Evolutionary conservation across 306 rosid species (phyloP).

Genomic region (Castanea crenata): DNA sequence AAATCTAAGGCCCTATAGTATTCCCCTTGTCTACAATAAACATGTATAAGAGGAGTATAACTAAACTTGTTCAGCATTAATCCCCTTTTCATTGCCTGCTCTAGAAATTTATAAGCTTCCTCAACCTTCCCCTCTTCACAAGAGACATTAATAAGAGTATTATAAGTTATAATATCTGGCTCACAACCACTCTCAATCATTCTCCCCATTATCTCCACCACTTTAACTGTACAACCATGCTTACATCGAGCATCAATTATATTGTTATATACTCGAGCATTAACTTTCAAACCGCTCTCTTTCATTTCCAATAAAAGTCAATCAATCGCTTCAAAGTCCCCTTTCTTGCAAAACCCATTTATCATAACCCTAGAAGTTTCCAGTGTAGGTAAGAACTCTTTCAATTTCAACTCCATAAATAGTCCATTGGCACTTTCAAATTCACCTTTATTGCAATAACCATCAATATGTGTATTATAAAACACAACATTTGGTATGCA

Average conservation of each 20-base stretch:
- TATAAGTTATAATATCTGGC: slow-evolving; percentile 71
- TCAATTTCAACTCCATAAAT: slow-evolving; percentile 63
- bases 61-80: slow-evolving; percentile 49
- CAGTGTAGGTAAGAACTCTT: slow-evolving; percentile 58
- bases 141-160: slow-evolving; percentile 53
- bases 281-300: slow-evolving; percentile 55
- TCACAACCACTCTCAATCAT: slow-evolving; percentile 62
- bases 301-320: slow-evolving; percentile 58
- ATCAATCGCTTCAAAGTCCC: slow-evolving; percentile 54
- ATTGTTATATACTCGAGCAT: slow-evolving; percentile 52
- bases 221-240: slow-evolving; percentile 41
- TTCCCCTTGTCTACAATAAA: slow-evolving; percentile 62
- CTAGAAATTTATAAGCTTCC: slow-evolving; percentile 62
- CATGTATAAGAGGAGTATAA: slow-evolving; percentile 67
- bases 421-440: slow-evolving; percentile 40
- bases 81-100: slow-evolving; percentile 42
- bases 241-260: slow-evolving; percentile 61
- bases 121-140: slow-evolving; percentile 49
- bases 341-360: slow-evolving; percentile 62
- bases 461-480: slow-evolving; percentile 65
- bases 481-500: slow-evolving; percentile 76
- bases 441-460: slow-evolving; percentile 70
- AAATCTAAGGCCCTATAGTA: slow-evolving; percentile 56
- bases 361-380: slow-evolving; percentile 65
- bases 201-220: slow-evolving; percentile 34